These are phyloP conservation scores for Cocos nucifera DNA, from an alignment of 176 grass and related monocot genomes.

Conservation along the genomic window DNA sequence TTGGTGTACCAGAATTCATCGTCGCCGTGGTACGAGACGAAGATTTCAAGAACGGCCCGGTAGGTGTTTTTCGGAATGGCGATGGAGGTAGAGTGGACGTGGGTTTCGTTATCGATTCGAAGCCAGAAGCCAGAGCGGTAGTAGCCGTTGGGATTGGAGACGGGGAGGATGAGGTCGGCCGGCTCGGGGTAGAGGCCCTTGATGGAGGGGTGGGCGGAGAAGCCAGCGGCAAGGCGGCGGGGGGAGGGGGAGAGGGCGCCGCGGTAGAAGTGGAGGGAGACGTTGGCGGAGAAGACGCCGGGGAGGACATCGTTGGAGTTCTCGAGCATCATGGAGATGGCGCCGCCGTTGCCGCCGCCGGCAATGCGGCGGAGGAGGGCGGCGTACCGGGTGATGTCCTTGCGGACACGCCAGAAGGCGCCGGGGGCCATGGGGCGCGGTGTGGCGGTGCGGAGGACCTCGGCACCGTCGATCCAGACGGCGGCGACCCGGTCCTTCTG, in stretches of 20 bases:
- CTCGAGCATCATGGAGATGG: too few species aligned
- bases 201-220: constrained; percentile 4
- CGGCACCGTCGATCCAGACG: constrained; percentile 6
- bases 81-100: not conserved
- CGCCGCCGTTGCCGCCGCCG: too few species aligned
- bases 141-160: constrained; percentile 8
- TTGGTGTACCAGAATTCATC: constrained; percentile 15
- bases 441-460: constrained; percentile 14
- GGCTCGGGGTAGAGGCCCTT: constrained; percentile 9
- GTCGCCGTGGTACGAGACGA: constrained; percentile 14
- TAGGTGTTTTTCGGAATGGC: constrained; percentile 5
- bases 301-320: too few species aligned
- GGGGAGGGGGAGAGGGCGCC: not conserved
- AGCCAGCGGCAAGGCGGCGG: not conserved
- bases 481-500: constrained; percentile 6
- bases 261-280: constrained; percentile 5
- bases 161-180: constrained; percentile 8
- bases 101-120: constrained; percentile 4
- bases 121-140: constrained; percentile 6
- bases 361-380: not conserved
- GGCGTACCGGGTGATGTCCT: constrained; percentile 5
- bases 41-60: constrained; percentile 12
- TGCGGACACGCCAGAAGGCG: constrained; percentile 7
- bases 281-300: not conserved
- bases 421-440: constrained; percentile 8